Conservation (phyloP, 2,329 filamentous ascomycete genomes). For the Diaporthe sp. region DNA sequence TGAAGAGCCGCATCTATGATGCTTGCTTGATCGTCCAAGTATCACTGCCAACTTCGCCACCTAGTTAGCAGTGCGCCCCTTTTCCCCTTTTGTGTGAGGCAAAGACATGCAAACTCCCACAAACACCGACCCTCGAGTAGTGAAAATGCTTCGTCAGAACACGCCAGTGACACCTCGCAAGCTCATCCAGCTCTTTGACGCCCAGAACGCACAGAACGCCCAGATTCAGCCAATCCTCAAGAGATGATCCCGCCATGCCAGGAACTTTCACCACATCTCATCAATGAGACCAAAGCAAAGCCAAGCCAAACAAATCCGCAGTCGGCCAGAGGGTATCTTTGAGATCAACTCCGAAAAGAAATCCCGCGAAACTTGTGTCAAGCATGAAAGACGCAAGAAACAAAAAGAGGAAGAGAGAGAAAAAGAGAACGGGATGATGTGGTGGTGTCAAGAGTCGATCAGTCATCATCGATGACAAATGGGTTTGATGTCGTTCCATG, state of each 20-base stretch:
- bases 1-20: neutral
- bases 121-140: neutral
- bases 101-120: neutral
- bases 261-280: neutral
- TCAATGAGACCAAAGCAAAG: constrained; percentile 11
- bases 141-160: neutral
- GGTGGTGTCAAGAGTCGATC: neutral
- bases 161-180: neutral
- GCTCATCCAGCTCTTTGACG: neutral
- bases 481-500: constrained; percentile 9
- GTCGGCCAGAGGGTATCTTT: constrained; percentile 19
- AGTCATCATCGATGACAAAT: constrained; percentile 22
- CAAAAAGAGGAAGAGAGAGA: neutral
- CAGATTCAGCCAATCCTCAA: neutral
- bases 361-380: neutral
- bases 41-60: neutral
- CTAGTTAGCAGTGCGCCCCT: neutral
- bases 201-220: neutral
- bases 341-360: constrained; percentile 19
- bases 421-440: neutral
- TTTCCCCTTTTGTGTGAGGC: neutral
- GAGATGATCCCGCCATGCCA: neutral
- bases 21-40: neutral
- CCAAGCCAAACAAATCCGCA: neutral
- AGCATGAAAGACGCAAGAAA: neutral